Conservation (phyloP, 768 basidiomycete genomes). For the Hemileccinum rubropunctum region DNA sequence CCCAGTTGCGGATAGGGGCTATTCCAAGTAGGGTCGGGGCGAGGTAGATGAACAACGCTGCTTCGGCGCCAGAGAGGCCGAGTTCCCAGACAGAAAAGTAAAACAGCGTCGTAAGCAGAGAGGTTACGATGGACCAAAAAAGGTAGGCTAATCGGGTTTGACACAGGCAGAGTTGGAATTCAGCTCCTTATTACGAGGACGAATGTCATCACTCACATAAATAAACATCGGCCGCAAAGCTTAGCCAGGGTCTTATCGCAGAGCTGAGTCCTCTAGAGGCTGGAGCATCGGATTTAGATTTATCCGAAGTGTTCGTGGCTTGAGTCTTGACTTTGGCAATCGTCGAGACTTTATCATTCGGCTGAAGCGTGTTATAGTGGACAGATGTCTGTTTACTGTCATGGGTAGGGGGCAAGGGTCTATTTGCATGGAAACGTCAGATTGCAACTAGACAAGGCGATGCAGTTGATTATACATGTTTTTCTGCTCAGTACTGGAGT, state of each 20-base stretch:
- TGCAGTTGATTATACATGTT: slow-evolving; percentile 46
- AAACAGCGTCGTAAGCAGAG: slow-evolving; percentile 76
- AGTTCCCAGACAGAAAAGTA: slow-evolving; percentile 94
- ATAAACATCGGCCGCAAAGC: slow-evolving; percentile 48
- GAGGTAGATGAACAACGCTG: slow-evolving; percentile 67
- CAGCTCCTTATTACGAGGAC: neutral
- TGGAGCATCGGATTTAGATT: neutral
- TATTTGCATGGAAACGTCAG: slow-evolving; percentile 24
- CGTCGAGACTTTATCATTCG: neutral
- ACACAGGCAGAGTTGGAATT: neutral
- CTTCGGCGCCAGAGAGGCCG: slow-evolving; percentile 78
- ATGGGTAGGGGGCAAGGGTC: slow-evolving; percentile 9
- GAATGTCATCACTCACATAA: slow-evolving; percentile 43
- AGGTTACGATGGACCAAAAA: slow-evolving; percentile 82
- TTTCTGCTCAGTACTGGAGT: slow-evolving; percentile 20
- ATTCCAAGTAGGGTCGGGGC: slow-evolving; percentile 63
- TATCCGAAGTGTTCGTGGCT: neutral
- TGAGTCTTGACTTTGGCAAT: neutral
- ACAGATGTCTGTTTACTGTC: slow-evolving; percentile 7
- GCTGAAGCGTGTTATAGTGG: neutral
- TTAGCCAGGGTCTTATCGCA: slow-evolving; percentile 18
- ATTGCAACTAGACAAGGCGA: slow-evolving; percentile 34
- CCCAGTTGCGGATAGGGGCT: slow-evolving; percentile 42
- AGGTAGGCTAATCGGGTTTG: slow-evolving; percentile 53
- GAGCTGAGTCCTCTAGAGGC: neutral